Evolutionary conservation across 176 grass and related monocot species (phyloP), one percentile per base, ranked within the genome.

Genomic region (Phoenix dactylifera): DNA sequence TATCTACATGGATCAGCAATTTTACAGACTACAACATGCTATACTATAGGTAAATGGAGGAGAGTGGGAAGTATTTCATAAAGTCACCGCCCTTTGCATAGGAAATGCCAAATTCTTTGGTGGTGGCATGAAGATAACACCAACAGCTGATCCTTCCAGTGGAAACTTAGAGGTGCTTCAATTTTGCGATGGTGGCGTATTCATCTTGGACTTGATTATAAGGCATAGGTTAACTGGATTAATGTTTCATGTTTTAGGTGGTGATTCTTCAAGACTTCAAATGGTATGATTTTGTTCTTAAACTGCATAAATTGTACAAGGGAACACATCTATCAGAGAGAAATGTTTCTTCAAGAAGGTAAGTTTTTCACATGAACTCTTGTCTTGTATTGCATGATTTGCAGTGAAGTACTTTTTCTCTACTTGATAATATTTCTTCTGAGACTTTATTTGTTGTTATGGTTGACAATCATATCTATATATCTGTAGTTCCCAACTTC

Each of bases 71-170:
- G 76, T 77, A 5, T 16, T 91, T 69, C 64, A 76, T 73, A 72
- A 91, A 60, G 87, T 85, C 69, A 97, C 84, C 17, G 81, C 93
- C 32, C 66, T 97, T 6, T 97, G 87, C 63, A 82, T 97, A 55
- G 93, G 87, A 76, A 97, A 97, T 76, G 93, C 78, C 1, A 91
- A 88, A 62, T 97, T 82, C 80, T 92, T 98, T 35, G 93, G 93
- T 6, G 84, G 93, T 76, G 84, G 84, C 58, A 98, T 86, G 87
- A 92, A 88, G 64, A 98, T 98, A 72, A 83, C 87, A 57, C 93
- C 93, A 60, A 92, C 78, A 65, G 93, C 58, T 49, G 81, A 92
- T 66, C 87, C 79, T 51, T 77, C 70, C 62, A 82, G 82, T n/a
- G 87, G 93, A 22, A 75, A 78, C 54, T 64, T 98, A 24, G 81